A percentile compares a stretch with the other conserved stretches of the same genome.
Evolutionary conservation across 495 filamentous ascomycete genomes (phyloP).

Genomic region (Aspergillus incahuasiensis): DNA sequence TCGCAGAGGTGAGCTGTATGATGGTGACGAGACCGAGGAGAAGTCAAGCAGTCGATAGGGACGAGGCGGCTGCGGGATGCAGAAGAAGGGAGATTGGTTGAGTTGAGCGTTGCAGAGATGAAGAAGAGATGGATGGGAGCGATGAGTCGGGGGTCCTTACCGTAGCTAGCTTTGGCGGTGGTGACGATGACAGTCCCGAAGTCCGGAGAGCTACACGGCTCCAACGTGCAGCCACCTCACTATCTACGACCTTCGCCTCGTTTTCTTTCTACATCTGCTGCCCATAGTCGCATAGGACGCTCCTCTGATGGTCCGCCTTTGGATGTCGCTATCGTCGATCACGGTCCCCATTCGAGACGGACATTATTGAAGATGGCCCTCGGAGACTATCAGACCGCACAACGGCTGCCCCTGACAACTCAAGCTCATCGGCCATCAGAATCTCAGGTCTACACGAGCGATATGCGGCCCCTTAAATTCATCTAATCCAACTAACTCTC

Average conservation of each 20-base stretch:
- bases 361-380: no score
- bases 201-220: neutral
- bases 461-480: no score
- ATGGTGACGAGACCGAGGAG: neutral
- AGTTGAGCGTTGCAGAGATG: slow-evolving; percentile 6
- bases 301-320: no score
- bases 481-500: no score
- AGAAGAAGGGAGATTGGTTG: slow-evolving; percentile 1
- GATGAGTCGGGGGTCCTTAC: slow-evolving; percentile 15
- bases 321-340: no score
- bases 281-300: no score
- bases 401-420: no score
- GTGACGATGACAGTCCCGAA: slow-evolving; percentile 25
- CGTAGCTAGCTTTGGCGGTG: slow-evolving; percentile 20
- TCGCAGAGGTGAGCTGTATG: neutral
- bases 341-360: no score
- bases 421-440: no score
- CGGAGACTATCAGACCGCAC: no score
- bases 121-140: slow-evolving; percentile 11
- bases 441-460: no score
- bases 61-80: slow-evolving; percentile 6
- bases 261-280: no score
- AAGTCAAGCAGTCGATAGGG: slow-evolving; percentile 1
- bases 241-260: neutral
- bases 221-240: neutral